phyloP scores from a whole-genome alignment of 306 rosid genomes.

The Rosa persica region DNA sequence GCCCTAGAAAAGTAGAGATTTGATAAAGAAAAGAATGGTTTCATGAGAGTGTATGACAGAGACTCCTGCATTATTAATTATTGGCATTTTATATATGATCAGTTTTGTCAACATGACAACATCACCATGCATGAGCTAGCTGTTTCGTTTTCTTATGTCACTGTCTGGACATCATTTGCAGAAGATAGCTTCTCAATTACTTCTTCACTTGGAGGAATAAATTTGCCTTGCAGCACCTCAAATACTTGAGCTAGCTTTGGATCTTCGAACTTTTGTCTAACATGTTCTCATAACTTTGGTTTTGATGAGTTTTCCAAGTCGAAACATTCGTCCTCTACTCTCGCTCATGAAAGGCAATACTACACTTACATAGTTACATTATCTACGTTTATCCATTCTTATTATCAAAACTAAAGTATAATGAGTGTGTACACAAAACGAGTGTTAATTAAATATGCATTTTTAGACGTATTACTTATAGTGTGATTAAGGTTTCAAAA shows the following conservation, averaged over 20 bases:
- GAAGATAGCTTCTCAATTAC: slow-evolving; percentile 7
- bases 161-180: background rate
- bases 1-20: background rate
- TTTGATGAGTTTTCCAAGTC: background rate
- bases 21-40: background rate
- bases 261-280: background rate
- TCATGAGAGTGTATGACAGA: slow-evolving; percentile 5
- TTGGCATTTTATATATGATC: slow-evolving; percentile 10
- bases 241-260: background rate
- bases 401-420: too few relatives aligned
- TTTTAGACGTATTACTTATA: background rate
- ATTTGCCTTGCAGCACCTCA: background rate
- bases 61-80: background rate
- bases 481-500: background rate
- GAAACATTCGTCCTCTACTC: background rate
- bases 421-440: too few relatives aligned
- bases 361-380: too few relatives aligned
- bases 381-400: too few relatives aligned
- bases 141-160: slow-evolving; percentile 14
- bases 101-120: slow-evolving; percentile 12
- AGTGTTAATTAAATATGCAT: background rate
- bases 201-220: background rate
- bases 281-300: background rate
- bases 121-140: slow-evolving; percentile 24
- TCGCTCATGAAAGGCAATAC: background rate